Conservation (phyloP, 139 green algal genomes). For the Picochlorum sp. region DNA sequence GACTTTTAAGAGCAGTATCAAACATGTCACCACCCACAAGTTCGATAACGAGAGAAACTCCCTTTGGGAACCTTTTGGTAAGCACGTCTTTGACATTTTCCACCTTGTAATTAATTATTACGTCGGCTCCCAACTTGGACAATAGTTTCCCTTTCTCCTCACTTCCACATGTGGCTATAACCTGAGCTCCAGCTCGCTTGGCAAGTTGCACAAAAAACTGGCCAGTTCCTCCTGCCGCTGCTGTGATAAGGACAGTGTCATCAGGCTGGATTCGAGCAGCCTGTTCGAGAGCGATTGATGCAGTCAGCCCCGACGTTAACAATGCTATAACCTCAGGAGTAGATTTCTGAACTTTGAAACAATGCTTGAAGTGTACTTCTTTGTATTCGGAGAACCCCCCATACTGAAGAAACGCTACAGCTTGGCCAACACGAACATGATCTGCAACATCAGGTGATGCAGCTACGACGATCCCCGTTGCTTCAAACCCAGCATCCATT, state of each 20-base stretch:
- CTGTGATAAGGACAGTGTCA: constrained; percentile 87
- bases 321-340: constrained; percentile 68
- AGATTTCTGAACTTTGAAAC: constrained; percentile 36
- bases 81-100: constrained; percentile 45
- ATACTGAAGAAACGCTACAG: constrained; percentile 62
- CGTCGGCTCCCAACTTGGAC: constrained; percentile 62
- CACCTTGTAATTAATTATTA: constrained; percentile 76
- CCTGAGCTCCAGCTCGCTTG: constrained; percentile 66
- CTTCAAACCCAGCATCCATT: constrained; percentile 74
- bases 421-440: constrained; percentile 37
- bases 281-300: constrained; percentile 65
- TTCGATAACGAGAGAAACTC: constrained; percentile 63
- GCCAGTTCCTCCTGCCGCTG: constrained; percentile 78
- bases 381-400: constrained; percentile 52
- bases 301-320: constrained; percentile 77
- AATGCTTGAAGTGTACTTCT: constrained; percentile 17
- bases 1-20: constrained; percentile 36
- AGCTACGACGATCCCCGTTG: constrained; percentile 50
- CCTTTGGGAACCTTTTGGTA: constrained; percentile 45
- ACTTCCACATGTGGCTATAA: constrained; percentile 79
- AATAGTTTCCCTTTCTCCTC: constrained; percentile 69
- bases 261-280: constrained; percentile 27
- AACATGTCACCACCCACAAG: constrained; percentile 74
- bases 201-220: constrained; percentile 94
- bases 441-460: constrained; percentile 27